Evolutionary conservation across 2,329 filamentous ascomycete species (phyloP).

Genomic region (Aspergillaceae sp.): DNA sequence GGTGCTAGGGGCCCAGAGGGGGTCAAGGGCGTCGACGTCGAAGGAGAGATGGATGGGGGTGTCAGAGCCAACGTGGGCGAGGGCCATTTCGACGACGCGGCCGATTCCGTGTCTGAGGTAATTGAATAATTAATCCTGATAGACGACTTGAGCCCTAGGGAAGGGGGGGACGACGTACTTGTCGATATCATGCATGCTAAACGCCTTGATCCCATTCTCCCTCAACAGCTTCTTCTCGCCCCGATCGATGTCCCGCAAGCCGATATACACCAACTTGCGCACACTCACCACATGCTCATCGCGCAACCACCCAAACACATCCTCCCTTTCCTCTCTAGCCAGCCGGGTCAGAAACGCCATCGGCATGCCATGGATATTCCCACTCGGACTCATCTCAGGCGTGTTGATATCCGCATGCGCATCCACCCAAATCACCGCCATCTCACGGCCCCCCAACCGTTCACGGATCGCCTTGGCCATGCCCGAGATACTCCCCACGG

Average conservation of each 20-base stretch:
- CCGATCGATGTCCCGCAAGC: constrained; percentile 82
- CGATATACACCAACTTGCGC: constrained; percentile 93
- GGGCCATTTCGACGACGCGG: constrained; percentile 94
- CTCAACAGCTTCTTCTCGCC: constrained; percentile 87
- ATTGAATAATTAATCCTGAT: background rate
- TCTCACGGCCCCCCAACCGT: constrained; percentile 62
- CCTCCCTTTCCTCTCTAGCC: constrained; percentile 63
- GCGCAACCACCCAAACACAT: constrained; percentile 84
- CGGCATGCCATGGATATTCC: constrained; percentile 98
- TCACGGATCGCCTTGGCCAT: constrained; percentile 80
- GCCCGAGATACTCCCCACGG: constrained; percentile 85
- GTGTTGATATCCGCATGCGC: constrained; percentile 97
- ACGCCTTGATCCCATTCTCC: constrained; percentile 86
- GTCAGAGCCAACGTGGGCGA: constrained; percentile 87
- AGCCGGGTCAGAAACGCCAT: constrained; percentile 85
- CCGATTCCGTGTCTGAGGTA: constrained; percentile 75
- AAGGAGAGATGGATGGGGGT: constrained; percentile 96
- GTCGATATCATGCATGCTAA: constrained; percentile 98
- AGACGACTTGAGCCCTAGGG: background rate
- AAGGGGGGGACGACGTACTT: constrained; percentile 44
- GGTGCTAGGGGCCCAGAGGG: constrained; percentile 91
- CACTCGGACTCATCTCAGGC: constrained; percentile 78
- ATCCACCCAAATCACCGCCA: constrained; percentile 97
- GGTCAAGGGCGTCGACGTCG: constrained; percentile 92
- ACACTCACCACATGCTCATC: constrained; percentile 52